Evolutionary conservation across 148 eudicot genomes (phyloP).

Genomic region (Rhododendron vialii): DNA sequence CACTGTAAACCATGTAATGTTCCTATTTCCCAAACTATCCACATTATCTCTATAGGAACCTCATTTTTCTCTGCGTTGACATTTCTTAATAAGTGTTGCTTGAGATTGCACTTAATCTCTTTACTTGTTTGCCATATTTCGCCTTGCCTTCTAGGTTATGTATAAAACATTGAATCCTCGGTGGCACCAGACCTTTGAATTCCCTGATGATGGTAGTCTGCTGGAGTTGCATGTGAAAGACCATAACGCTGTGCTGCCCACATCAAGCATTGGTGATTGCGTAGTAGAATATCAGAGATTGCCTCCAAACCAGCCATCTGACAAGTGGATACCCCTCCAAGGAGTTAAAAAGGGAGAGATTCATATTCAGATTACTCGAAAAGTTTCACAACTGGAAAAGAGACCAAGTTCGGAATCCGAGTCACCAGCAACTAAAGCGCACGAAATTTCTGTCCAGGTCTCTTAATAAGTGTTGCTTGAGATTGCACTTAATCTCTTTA

Average conservation of each 20-base stretch:
- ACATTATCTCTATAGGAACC: no score
- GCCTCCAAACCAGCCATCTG: conserved; percentile 64
- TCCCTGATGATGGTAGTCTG: conserved; percentile 72
- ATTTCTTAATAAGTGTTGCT: no score
- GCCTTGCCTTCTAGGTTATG: conserved; percentile 47
- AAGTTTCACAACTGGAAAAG: conserved; percentile 59
- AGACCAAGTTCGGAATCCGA: conserved; percentile 45
- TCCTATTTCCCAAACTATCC: no score
- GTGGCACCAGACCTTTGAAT: conserved; percentile 93
- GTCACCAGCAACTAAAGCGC: conserved; percentile 51
- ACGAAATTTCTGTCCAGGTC: conserved; percentile 63
- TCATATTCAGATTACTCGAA: conserved; percentile 74
- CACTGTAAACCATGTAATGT: no score
- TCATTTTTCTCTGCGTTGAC: no score
- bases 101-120: no score
- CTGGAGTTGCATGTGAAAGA: conserved; percentile 72
- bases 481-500: no score
- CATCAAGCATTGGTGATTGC: conserved; percentile 83
- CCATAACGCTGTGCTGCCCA: conserved; percentile 66
- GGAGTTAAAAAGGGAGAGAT: conserved; percentile 87
- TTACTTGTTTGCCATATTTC: neutral
- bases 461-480: no score
- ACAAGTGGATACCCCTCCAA: conserved; percentile 98
- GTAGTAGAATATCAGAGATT: conserved; percentile 78
- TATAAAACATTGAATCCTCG: conserved; percentile 65